Base-by-base conservation (phyloP, 768 basidiomycete genomes). In the Trametes punicea region DNA sequence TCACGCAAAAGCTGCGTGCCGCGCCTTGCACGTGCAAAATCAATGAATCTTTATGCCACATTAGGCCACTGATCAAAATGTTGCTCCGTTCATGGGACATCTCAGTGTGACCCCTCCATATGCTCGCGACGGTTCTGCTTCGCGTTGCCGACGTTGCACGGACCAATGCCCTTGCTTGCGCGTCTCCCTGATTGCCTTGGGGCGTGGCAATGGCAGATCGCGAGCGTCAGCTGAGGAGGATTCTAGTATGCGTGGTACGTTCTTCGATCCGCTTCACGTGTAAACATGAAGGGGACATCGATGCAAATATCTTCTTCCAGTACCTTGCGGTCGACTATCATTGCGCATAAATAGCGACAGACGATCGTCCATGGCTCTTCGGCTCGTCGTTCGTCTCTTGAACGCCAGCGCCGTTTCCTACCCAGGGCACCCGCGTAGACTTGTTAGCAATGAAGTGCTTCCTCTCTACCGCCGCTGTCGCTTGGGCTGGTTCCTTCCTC, bases 181-280 rank as follows among this genome's bases (percentile, higher is more conserved):
- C 26, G 39, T 38, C n/a, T 36, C 36, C 54, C 20, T 18, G 46
- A 34, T 13, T n/a, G 9, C 30, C 18, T 25, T n/a, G 13, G 15
- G 9, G 1, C 26, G 40, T 29, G 13, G 15, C 39, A 15, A 38
- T 15, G 20, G 46, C 21, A 36, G 33, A 25, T 20, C 21, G 46
- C 20, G 29, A 18, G 29, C 34, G 47, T 55, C 54, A 55, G 54
- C 54, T 55, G 54, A 41, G 40, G n/a, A n/a, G n/a, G n/a, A n/a
- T n/a, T n/a, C n/a, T n/a, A n/a, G n/a, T n/a, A n/a, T n/a, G n/a
- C n/a, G n/a, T n/a, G n/a, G n/a, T n/a, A n/a, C n/a, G n/a, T n/a
- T n/a, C n/a, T n/a, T n/a, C n/a, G n/a, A n/a, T n/a, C n/a, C n/a
- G 23, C 23, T 25, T 21, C 16, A 44, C 9, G 15, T 21, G 20